Evolutionary conservation across 106 monocot species (phyloP), one percentile per base, ranked within the genome.

Genomic region (Hemerocallis citrina): DNA sequence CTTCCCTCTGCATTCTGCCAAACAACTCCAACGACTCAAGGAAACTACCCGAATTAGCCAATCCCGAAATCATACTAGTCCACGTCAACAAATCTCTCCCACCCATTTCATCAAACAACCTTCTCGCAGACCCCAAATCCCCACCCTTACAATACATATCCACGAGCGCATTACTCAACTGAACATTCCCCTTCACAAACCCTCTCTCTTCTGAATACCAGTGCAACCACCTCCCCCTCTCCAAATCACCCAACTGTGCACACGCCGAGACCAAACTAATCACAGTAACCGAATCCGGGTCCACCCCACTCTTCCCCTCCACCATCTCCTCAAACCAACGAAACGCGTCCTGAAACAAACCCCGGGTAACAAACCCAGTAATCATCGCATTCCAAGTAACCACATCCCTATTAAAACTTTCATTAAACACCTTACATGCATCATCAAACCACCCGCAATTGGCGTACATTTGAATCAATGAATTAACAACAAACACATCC

Each of bases 381-480:
- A 76, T 70, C 65, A 76, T 70, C 35, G 58, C 20, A 34, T 70
- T 76, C 70, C 70, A 76, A 5, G 70, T 42, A 1, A 70, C 65
- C 0, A 60, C 64, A 34, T 76, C 70, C 48, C 65, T 34, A 0
- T 33, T n/a, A 34, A 45, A 44, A 35, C 58, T 71, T 60, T 35
- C 44, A 17, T 76, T 65, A 20, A 76, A 76, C 61, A 76, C 12
- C 27, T 71, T 36, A 39, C 51, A 70, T 5, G 76, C 76, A 29
- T 17, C 52, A 15, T n/a, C 43, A 34, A 65, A n/a, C 9, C 12
- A 21, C 25, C 76, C 59, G 14, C 50, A 64, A 5, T 12, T 20
- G 1, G 65, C 48, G 32, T 76, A 76, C 70, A 71, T 36, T 43
- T 70, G 76, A n/a, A 76, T 43, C 45, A 61, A 45, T 8, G 76